Percentiles rank a stretch among this genome's conserved stretches.
Evolutionary conservation across 768 basidiomycete species (phyloP).

Genomic region (Hericium rajendrae): DNA sequence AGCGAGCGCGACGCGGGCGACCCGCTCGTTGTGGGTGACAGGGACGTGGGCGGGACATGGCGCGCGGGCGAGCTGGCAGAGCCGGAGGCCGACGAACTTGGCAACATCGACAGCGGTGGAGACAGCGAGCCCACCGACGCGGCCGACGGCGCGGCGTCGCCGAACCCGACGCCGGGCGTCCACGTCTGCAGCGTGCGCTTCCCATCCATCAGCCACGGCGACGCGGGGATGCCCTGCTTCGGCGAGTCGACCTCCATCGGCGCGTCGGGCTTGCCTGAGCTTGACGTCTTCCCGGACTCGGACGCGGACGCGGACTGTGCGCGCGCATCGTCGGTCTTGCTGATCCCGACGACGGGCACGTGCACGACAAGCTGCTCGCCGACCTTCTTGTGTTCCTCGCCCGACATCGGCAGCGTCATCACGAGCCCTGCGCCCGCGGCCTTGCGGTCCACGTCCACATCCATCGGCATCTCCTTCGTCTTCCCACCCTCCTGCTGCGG

Average conservation of each 20-base stretch:
- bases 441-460: constrained; percentile 18
- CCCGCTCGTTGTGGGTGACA: background rate
- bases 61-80: background rate
- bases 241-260: background rate
- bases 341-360: constrained; percentile 8
- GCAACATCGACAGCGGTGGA: background rate
- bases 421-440: constrained; percentile 6
- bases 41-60: background rate
- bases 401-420: constrained; percentile 5
- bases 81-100: background rate
- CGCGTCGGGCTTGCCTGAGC: background rate
- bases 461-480: constrained; percentile 19
- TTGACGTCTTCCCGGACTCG: background rate
- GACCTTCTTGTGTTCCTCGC: constrained; percentile 5
- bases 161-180: background rate
- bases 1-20: background rate
- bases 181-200: background rate
- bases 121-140: too few species aligned
- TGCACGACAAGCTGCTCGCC: background rate
- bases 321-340: background rate
- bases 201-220: background rate
- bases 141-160: background rate
- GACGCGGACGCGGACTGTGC: background rate
- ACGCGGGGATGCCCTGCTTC: background rate
- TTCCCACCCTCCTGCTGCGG: constrained; percentile 13